Percentiles rank a stretch among this genome's conserved stretches.
phyloP scores from a whole-genome alignment of 2,329 filamentous ascomycete species.

The Rugonectria rugulosa region DNA sequence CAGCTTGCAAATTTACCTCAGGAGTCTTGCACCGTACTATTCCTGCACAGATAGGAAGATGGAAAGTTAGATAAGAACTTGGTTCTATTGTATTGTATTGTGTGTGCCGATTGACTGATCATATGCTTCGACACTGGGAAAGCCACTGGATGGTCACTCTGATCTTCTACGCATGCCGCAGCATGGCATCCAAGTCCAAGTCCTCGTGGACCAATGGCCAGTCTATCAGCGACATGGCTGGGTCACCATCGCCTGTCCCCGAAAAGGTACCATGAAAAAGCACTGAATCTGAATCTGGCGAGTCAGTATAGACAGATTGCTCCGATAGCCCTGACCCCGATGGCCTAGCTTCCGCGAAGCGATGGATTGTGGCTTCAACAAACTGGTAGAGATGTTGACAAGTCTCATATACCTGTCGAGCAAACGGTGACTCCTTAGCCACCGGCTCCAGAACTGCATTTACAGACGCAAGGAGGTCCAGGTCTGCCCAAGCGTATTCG shows the following conservation, averaged over 20 bases:
- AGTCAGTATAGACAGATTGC: not conserved
- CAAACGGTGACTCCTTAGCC: not conserved
- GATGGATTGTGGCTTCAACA: not conserved
- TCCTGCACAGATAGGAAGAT: too few relatives aligned
- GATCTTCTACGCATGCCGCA: not conserved
- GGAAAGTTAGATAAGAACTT: too few relatives aligned
- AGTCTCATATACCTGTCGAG: not conserved
- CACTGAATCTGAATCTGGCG: not conserved
- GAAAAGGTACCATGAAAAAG: not conserved
- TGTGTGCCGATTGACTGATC: too few relatives aligned
- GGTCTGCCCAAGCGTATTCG: not conserved
- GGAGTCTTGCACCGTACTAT: too few relatives aligned
- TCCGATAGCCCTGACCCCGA: too few relatives aligned
- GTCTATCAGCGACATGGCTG: not conserved
- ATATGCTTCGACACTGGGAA: too few relatives aligned
- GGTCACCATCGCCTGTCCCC: not conserved
- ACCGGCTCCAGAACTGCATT: not conserved
- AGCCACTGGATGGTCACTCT: too few relatives aligned
- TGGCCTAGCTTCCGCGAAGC: not conserved
- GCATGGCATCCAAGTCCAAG: not conserved
- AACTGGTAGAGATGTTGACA: not conserved
- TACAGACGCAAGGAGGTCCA: not conserved
- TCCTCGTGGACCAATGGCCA: not conserved
- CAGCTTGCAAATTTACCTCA: too few relatives aligned
- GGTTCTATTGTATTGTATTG: too few relatives aligned